Conservation (phyloP, 2,329 filamentous ascomycete genomes). For the Diaporthe sp. region DNA sequence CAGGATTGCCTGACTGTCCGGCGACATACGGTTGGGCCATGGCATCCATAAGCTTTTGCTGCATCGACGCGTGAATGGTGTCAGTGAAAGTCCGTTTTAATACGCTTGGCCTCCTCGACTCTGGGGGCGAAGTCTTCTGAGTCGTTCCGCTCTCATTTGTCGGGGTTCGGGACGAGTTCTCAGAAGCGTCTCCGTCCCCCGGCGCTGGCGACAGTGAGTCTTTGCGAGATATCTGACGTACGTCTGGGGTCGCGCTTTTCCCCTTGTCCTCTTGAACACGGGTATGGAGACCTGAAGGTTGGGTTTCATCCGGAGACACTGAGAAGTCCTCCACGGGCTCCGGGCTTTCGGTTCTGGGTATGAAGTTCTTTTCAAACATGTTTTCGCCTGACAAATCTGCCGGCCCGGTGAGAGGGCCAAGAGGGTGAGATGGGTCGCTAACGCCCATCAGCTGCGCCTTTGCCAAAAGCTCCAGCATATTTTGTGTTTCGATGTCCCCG, state of each 20-base stretch:
- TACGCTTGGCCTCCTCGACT: conserved; percentile 71
- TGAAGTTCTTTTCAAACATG: conserved; percentile 87
- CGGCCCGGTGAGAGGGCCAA: conserved; percentile 84
- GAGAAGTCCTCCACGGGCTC: conserved; percentile 57
- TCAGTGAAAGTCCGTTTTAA: conserved; percentile 93
- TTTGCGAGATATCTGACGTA: conserved; percentile 31
- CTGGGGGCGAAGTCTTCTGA: conserved; percentile 65
- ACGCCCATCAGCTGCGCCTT: conserved; percentile 83
- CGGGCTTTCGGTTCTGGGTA: conserved; percentile 65
- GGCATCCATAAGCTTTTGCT: conserved; percentile 87
- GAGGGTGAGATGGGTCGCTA: conserved; percentile 61
- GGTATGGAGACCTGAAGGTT: conserved; percentile 39
- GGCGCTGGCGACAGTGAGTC: conserved; percentile 17
- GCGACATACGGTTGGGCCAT: conserved; percentile 84
- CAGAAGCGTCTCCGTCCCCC: conserved; percentile 54
- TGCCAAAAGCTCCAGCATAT: conserved; percentile 89
- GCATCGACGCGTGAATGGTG: conserved; percentile 78
- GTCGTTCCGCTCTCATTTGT: conserved; percentile 70
- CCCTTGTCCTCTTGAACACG: conserved; percentile 22
- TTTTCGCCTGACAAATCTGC: conserved; percentile 81
- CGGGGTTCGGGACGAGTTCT: conserved; percentile 66
- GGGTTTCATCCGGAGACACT: conserved; percentile 50
- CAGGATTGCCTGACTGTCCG: conserved; percentile 55
- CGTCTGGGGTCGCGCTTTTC: conserved; percentile 7
- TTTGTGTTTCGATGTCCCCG: conserved; percentile 89